Percentiles rank a stretch among this genome's conserved stretches.
Evolutionary conservation across 495 filamentous ascomycete genomes (phyloP).

Genomic region (Talaromyces ruber): DNA sequence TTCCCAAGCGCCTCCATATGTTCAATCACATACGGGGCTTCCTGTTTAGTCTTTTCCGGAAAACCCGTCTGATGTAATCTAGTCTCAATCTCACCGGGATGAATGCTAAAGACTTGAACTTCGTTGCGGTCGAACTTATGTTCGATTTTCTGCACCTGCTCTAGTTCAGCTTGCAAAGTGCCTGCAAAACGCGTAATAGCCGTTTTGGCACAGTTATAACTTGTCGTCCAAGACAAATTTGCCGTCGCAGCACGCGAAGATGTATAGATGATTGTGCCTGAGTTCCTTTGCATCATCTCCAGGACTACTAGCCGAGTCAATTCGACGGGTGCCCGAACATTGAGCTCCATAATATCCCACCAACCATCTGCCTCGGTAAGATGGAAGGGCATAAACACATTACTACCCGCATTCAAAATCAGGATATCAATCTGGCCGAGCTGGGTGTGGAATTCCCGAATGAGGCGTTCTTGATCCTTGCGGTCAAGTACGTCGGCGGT

Average conservation of each 20-base stretch:
- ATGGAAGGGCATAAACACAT: not conserved
- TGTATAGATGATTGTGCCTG: not conserved
- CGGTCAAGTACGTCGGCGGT: not conserved
- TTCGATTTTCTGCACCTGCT: not conserved
- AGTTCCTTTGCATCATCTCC: not conserved
- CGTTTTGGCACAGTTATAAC: slow-evolving; percentile 4
- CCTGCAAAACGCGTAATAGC: slow-evolving; percentile 1
- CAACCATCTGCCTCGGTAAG: slow-evolving; percentile 1
- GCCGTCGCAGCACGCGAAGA: slow-evolving; percentile 2
- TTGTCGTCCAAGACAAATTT: not conserved
- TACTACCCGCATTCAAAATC: slow-evolving; percentile 4
- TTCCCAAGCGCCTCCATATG: not conserved
- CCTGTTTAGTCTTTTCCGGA: not conserved
- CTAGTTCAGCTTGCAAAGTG: not conserved
- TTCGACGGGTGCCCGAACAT: slow-evolving; percentile 2
- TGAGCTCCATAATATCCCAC: slow-evolving; percentile 2
- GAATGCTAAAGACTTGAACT: not conserved
- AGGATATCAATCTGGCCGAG: not conserved
- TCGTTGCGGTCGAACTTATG: not conserved
- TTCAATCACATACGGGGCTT: not conserved
- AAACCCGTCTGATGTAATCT: not conserved
- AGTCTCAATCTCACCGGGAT: slow-evolving; percentile 1
- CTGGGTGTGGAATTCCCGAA: not conserved
- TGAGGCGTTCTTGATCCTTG: not conserved
- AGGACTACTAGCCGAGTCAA: not conserved